These are phyloP conservation scores for Vigna radiata DNA, from an alignment of 306 rosid genomes.

Conservation along the genomic window DNA sequence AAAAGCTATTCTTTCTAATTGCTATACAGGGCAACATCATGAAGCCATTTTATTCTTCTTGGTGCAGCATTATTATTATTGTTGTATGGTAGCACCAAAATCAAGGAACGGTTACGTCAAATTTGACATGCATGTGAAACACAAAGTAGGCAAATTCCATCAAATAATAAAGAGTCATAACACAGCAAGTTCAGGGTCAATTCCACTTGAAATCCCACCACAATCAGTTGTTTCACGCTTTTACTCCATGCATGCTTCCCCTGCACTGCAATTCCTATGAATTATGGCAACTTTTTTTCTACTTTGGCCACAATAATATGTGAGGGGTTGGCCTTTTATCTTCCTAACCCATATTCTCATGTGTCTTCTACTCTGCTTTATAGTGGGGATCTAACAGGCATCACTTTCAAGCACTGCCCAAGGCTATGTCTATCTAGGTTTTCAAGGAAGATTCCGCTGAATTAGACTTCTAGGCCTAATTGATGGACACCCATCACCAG, in stretches of 20 bases:
- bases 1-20: constrained; percentile 19
- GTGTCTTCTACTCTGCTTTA: constrained; percentile 24
- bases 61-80: constrained; percentile 41
- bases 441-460: constrained; percentile 47
- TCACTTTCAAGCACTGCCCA: constrained; percentile 44
- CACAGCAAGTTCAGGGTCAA: constrained; percentile 31
- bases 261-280: constrained; percentile 19
- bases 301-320: constrained; percentile 35
- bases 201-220: constrained; percentile 40
- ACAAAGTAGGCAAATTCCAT: constrained; percentile 49
- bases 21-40: background rate
- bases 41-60: constrained; percentile 11
- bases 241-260: constrained; percentile 8
- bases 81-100: constrained; percentile 49
- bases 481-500: constrained; percentile 52
- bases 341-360: constrained; percentile 7
- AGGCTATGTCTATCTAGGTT: constrained; percentile 40
- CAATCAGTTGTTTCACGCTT: constrained; percentile 19
- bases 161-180: constrained; percentile 43
- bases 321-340: constrained; percentile 16
- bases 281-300: constrained; percentile 29
- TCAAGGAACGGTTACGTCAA: constrained; percentile 63
- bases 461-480: constrained; percentile 50
- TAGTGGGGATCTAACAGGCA: constrained; percentile 44
- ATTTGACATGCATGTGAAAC: constrained; percentile 44